phyloP scores from a whole-genome alignment of 306 rosid species.

The Ammopiptanthus mongolicus region DNA sequence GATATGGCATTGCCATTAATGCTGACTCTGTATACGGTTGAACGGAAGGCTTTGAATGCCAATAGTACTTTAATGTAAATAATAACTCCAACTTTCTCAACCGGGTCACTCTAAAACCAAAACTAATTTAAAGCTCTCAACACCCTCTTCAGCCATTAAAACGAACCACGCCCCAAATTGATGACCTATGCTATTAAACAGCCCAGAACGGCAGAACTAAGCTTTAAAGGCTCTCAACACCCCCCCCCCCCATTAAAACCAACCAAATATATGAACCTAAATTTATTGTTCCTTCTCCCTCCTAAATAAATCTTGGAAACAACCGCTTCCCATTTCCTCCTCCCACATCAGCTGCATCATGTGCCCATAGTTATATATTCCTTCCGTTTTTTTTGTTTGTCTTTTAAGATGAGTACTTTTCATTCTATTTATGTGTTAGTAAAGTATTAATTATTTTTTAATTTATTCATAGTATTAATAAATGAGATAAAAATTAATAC shows the following conservation, averaged over 20 bases:
- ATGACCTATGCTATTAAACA: slow-evolving; percentile 39
- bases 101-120: slow-evolving; percentile 44
- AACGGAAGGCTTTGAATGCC: slow-evolving; percentile 54
- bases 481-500: too few relatives aligned
- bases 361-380: background rate
- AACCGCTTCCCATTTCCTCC: slow-evolving; percentile 21
- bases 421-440: too few relatives aligned
- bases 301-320: too few relatives aligned
- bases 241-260: slow-evolving; percentile 40
- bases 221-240: slow-evolving; percentile 45
- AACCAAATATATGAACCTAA: slow-evolving; percentile 27
- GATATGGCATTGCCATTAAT: slow-evolving; percentile 49
- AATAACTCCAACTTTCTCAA: slow-evolving; percentile 76
- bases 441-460: too few relatives aligned
- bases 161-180: slow-evolving; percentile 31
- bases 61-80: slow-evolving; percentile 40
- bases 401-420: too few relatives aligned
- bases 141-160: slow-evolving; percentile 59
- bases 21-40: slow-evolving; percentile 52
- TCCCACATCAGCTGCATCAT: slow-evolving; percentile 23
- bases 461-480: too few relatives aligned
- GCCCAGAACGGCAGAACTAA: slow-evolving; percentile 29
- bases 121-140: slow-evolving; percentile 65
- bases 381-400: too few relatives aligned
- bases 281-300: slow-evolving; percentile 36